phyloP scores from a whole-genome alignment of 2,329 filamentous ascomycete genomes.

The Gremmenia infestans region DNA sequence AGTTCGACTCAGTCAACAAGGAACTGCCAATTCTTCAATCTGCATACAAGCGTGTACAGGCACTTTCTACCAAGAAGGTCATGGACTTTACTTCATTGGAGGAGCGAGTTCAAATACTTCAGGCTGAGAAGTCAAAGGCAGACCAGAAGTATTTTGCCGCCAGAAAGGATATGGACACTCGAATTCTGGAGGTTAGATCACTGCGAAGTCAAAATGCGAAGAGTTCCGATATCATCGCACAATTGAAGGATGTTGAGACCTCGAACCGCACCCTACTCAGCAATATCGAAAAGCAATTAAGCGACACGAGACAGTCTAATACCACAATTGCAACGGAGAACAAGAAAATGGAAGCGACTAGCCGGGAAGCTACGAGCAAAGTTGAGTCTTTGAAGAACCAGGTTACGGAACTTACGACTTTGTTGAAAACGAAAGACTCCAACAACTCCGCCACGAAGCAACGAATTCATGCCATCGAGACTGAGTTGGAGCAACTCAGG shows the following conservation, averaged over 20 bases:
- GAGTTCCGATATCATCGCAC: conserved; percentile 87
- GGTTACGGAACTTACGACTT: conserved; percentile 67
- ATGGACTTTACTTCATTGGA: conserved; percentile 71
- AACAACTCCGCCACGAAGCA: conserved; percentile 47
- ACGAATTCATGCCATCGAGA: conserved; percentile 57
- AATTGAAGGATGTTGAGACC: conserved; percentile 85
- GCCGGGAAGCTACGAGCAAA: conserved; percentile 63
- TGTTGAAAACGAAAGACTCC: conserved; percentile 72
- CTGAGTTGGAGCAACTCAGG: conserved; percentile 75
- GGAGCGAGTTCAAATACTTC: conserved; percentile 68
- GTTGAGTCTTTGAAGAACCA: conserved; percentile 72
- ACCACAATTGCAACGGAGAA: conserved; percentile 65
- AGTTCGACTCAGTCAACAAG: conserved; percentile 78
- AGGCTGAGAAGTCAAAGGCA: conserved; percentile 89
- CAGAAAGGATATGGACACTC: conserved; percentile 86
- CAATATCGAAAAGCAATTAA: conserved; percentile 87
- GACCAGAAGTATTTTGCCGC: conserved; percentile 98
- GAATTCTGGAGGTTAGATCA: conserved; percentile 73
- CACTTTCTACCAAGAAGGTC: conserved; percentile 80
- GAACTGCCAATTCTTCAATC: conserved; percentile 86
- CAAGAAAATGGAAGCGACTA: conserved; percentile 67
- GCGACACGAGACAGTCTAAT: conserved; percentile 76
- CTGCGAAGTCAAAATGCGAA: conserved; percentile 80
- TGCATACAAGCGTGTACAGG: conserved; percentile 85
- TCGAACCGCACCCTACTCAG: conserved; percentile 69